Conservation (phyloP, 768 basidiomycete species). For the Trametopsis cervina region DNA sequence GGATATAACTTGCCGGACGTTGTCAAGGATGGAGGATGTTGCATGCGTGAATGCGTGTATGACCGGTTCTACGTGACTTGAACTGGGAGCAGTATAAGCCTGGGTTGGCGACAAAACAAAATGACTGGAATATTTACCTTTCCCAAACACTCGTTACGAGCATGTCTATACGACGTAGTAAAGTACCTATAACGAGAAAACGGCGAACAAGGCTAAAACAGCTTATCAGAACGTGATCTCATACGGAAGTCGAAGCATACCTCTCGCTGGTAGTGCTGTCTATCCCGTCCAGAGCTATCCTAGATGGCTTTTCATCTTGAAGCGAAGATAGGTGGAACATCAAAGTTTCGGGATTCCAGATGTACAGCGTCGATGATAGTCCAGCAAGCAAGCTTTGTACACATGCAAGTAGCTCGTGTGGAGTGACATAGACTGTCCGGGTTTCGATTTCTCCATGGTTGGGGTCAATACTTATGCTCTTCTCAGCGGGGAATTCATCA, state of each 20-base stretch:
- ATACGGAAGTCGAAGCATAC: conserved; percentile 26
- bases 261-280: conserved; percentile 51
- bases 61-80: conserved; percentile 21
- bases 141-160: conserved; percentile 39
- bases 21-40: conserved; percentile 46
- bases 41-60: conserved; percentile 63
- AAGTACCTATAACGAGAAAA: conserved; percentile 63
- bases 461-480: conserved; percentile 41
- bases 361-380: conserved; percentile 56
- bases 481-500: background rate
- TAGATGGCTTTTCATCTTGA: conserved; percentile 30
- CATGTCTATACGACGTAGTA: conserved; percentile 59
- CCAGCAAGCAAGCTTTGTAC: conserved; percentile 57
- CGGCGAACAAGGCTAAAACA: conserved; percentile 44
- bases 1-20: conserved; percentile 41
- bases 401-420: conserved; percentile 41
- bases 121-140: too few species aligned
- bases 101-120: too few species aligned
- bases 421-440: conserved; percentile 37
- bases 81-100: too few species aligned
- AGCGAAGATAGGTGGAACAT: conserved; percentile 56
- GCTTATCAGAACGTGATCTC: background rate
- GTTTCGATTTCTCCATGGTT: conserved; percentile 31
- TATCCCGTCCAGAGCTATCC: conserved; percentile 51
- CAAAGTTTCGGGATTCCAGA: conserved; percentile 52